Conservation (phyloP, 129 eudicot species). For the Ambrosia artemisiifolia region DNA sequence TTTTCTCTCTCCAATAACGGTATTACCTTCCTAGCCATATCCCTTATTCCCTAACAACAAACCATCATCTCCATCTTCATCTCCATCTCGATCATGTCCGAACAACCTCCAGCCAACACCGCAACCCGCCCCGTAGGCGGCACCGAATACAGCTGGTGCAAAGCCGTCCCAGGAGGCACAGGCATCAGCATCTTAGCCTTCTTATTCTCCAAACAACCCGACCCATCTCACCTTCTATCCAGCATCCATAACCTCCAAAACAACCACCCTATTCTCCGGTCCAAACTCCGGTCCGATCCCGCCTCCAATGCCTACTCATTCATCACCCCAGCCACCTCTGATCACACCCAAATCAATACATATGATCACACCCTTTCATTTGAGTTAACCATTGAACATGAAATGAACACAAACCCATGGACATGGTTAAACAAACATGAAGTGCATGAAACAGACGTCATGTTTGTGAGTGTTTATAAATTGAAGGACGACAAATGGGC, state of each 20-base stretch:
- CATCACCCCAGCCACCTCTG: slow-evolving; percentile 29
- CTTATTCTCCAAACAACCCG: slow-evolving; percentile 54
- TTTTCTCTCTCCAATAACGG: neutral
- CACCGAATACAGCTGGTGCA: slow-evolving; percentile 97
- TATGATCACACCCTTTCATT: slow-evolving; percentile 34
- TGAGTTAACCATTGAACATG: slow-evolving; percentile 50
- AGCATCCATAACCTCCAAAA: slow-evolving; percentile 59
- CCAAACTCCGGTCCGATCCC: slow-evolving; percentile 58
- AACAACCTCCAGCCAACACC: slow-evolving; percentile 19
- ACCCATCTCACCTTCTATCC: slow-evolving; percentile 42
- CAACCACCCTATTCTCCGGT: slow-evolving; percentile 74
- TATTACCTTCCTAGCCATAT: neutral
- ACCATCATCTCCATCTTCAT: neutral
- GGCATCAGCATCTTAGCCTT: slow-evolving; percentile 80
- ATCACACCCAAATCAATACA: slow-evolving; percentile 13
- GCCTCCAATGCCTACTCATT: slow-evolving; percentile 44
- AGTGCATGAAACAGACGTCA: slow-evolving; percentile 24
- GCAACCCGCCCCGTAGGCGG: slow-evolving; percentile 55
- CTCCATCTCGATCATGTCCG: slow-evolving; percentile 19
- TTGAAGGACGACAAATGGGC: slow-evolving; percentile 41
- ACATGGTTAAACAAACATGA: neutral
- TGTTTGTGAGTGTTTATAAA: slow-evolving; percentile 47
- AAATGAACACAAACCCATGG: slow-evolving; percentile 58
- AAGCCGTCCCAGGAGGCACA: slow-evolving; percentile 85
- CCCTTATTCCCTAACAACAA: neutral